Base-by-base conservation (phyloP, 1,139 yeast genomes). In the Candida tunisiensis region DNA sequence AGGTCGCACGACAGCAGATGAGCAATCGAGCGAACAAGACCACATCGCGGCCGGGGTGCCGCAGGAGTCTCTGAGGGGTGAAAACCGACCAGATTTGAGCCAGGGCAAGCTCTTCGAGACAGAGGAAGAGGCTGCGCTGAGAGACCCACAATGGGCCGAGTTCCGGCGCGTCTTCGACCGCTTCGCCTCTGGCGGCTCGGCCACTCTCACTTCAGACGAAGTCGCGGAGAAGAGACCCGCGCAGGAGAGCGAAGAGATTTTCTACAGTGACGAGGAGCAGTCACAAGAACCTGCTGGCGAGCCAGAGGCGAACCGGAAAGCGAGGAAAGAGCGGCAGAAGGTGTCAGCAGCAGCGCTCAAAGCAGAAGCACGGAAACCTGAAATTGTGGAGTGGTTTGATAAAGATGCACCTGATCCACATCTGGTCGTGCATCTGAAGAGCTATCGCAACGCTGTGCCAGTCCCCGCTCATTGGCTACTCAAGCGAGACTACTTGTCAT, bases 381-480 rank as follows among this genome's bases (percentile, higher is more conserved):
- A 79, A 33, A 46, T 74, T 3, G 75, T 88, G 1, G 93, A 83
- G 37, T 77, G 92, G 91, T 66, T 58, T 38, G 98, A 88, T 49
- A 74, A 73, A 2, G 91, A 85, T 51, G 78, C 96, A 0, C 62
- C 60, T 3, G 91, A 82, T 42, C 94, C 98, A 1, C 54, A 57
- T 28, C 47, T 83, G 15, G 57, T 73, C 10, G 69, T 79, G 0
- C 55, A 63, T 9, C 51, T 88, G 31, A 88, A 85, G 44, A 57
- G 75, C 0, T 57, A 60, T 23, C 70, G 70, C 26, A 80, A 82
- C 38, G 62, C 58, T 3, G 73, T 85, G 0, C 80, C 72, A 1
- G 83, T 85, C 1, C 96, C 98, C 0, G 48, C 54, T 0, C 93
- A 83, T 47, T 88, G 98, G 98, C 69, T 69, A 31, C 55, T 65